Evolutionary conservation across 345 rosid species (phyloP), one percentile per base, ranked within the genome.

Genomic region (Microthlaspi erraticum): DNA sequence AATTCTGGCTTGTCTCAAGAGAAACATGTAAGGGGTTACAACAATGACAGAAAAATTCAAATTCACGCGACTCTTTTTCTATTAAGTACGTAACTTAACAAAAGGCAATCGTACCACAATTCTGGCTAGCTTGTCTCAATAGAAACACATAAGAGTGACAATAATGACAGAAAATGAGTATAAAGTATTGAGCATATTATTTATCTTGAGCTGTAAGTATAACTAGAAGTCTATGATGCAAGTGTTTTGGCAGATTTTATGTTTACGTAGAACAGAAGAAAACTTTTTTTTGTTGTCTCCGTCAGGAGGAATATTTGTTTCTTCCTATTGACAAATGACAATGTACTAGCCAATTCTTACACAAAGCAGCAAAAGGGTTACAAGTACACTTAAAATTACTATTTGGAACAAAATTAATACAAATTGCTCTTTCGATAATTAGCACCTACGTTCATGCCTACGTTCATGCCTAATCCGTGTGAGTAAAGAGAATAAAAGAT

Each of bases 211-310:
- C 58, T 55, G 36, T 43, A 74, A 74, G 67, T 41, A 60, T 45
- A 57, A n/a, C n/a, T n/a, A n/a, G n/a, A n/a, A n/a, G n/a, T 58
- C 12, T 46, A 36, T 36, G 9, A n/a, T 34, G 17, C 72, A 54
- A 55, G 38, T 53, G 68, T n/a, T 52, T 44, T 10, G 16, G 49
- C 8, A 54, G 70, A 56, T 58, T 64, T 65, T 29, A 64, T 73
- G 66, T 69, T 72, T 76, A 56, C 79, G 75, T 69, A 71, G 55
- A 39, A 55, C 8, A 32, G 20, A 69, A 69, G 75, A 55, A 62
- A 75, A 26, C 36, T 57, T 73, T 46, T 20, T 23, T 32, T 26
- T 6, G 3, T 42, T 17, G 60, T 34, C 16, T 10, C 32, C 10
- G 44, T 6, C 50, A 37, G 37, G 23, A 32, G 62, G 73, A 74